Evolutionary conservation across 2,329 filamentous ascomycete genomes (phyloP), one percentile per base, ranked within the genome.

Genomic region (Alternaria sp.): DNA sequence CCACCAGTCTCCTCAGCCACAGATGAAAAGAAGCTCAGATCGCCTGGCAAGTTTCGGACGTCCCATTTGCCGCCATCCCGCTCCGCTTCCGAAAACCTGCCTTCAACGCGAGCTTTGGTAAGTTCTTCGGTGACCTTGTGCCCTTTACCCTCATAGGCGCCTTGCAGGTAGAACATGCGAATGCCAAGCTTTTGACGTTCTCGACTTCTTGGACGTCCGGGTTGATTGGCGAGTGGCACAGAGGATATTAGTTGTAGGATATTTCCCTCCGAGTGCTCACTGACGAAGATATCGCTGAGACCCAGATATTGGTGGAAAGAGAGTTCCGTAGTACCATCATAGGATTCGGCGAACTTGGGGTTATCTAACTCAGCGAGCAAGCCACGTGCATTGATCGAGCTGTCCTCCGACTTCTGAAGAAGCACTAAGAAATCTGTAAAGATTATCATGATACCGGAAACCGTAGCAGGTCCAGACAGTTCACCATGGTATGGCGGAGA

Each of bases 291-390:
- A 65, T 91, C 87, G 34, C 86, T 83, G 26, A 96, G 83, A 46
- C 83, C 82, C 64, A 94, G 86, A 80, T 91, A 91, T 22, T 91
- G 91, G 9, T 87, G 85, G 71, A 96, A 95, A 1, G 86, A 86
- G 47, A 96, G 86, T 47, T 96, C 92, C n/a, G 67, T 53, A 20
- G 68, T 62, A 5, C 68, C 71, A 9, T 70, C 67, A 26, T 57
- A 64, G 2, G 69, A 28, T 84, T 78, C 72, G 55, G 68, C 63
- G 61, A 73, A 68, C 39, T 88, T 86, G 22, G 90, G 91, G 71
- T 91, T 94, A 72, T 97, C 94, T 36, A 97, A 85, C 71, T 97
- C 93, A 4, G 93, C 89, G 55, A 96, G 80, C 53, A 98, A 81
- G 58, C 92, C 91, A 39, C 92, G 89, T 5, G 92, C 92, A 7